Base-by-base conservation (phyloP, 2,329 filamentous ascomycete genomes). In the Clarireedia hainanense region DNA sequence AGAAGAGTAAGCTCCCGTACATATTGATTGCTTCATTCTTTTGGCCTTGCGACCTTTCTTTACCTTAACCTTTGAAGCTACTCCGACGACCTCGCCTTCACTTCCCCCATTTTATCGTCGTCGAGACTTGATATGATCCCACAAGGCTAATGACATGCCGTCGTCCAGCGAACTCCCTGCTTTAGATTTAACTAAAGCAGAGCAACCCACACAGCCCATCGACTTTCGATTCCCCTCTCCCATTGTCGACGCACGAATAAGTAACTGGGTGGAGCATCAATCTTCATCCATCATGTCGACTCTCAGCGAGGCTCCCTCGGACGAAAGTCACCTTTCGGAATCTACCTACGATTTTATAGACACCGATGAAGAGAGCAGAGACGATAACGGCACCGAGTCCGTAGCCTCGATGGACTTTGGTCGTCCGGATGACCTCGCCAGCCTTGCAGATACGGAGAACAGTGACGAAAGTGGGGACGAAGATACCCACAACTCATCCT, bases 321-420 rank as follows among this genome's bases (percentile, higher is more conserved):
- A 69, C 34, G 67, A 67, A 46, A 60, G 63, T 51, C 60, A 56
- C 52, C 64, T 70, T 24, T 63, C 61, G 14, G 67, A 67, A 37
- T 69, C 68, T 51, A 57, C 66, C 43, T 70, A 69, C 56, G 68
- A 70, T 50, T 67, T 70, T 50, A 63, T 70, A 58, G 68, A 70
- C 49, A 69, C 67, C 4, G 68, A 70, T 45, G 62, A 60, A 30
- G 68, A 69, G 50, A 67, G 65, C 53, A 64, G 66, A 52, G 67
- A 68, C 52, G 68, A 63, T 60, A 64, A 66, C 61, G 60, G 63
- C 40, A 69, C 68, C 6, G 67, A 69, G 42, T 70, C 68, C 30
- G 59, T 70, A 50, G 67, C 67, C 40, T 70, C 68, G 4, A 67
- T 67, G 15, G 68, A 69, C 50, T 67, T 65, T 51, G 63, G 64